These are phyloP conservation scores for Dioszegia aurantiaca DNA, from an alignment of 768 basidiomycete genomes.

Conservation along the genomic window DNA sequence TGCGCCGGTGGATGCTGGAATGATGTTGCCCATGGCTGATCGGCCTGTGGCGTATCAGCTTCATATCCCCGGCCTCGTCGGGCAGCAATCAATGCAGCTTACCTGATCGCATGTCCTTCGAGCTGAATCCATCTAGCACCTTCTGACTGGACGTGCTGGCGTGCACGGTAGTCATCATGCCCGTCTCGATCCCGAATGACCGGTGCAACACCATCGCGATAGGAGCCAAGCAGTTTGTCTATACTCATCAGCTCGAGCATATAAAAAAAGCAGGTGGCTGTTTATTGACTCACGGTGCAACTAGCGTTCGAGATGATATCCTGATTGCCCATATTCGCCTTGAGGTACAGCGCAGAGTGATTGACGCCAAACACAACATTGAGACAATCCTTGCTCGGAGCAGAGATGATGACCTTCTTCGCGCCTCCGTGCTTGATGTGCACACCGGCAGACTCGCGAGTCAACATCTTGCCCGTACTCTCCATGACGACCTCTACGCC, in stretches of 20 bases:
- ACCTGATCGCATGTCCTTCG: slow-evolving; percentile 44
- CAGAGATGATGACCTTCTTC: slow-evolving; percentile 52
- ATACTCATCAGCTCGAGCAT: not conserved
- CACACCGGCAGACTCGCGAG: slow-evolving; percentile 36
- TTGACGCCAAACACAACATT: slow-evolving; percentile 52
- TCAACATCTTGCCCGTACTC: slow-evolving; percentile 50
- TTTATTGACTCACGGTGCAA: slow-evolving; percentile 46
- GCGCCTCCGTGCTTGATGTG: slow-evolving; percentile 47
- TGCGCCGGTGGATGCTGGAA: slow-evolving; percentile 51
- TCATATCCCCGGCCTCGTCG: no score
- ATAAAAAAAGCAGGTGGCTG: not conserved
- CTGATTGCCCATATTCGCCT: slow-evolving; percentile 17
- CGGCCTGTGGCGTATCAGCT: no score
- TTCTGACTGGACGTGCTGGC: slow-evolving; percentile 51
- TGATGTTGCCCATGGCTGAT: slow-evolving; percentile 49
- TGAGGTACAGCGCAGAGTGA: slow-evolving; percentile 31
- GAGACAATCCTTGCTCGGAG: slow-evolving; percentile 44
- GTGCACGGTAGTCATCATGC: slow-evolving; percentile 54
- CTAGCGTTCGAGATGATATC: slow-evolving; percentile 50
- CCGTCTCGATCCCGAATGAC: slow-evolving; percentile 50
- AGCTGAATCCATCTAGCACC: slow-evolving; percentile 52
- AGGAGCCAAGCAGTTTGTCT: slow-evolving; percentile 53
- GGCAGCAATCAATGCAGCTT: slow-evolving; percentile 12
- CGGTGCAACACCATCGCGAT: slow-evolving; percentile 50
- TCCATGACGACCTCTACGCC: slow-evolving; percentile 52